Percentiles rank a stretch among this genome's conserved stretches.
Conservation (phyloP, 106 monocot species). For the Apostasia ramifera region DNA sequence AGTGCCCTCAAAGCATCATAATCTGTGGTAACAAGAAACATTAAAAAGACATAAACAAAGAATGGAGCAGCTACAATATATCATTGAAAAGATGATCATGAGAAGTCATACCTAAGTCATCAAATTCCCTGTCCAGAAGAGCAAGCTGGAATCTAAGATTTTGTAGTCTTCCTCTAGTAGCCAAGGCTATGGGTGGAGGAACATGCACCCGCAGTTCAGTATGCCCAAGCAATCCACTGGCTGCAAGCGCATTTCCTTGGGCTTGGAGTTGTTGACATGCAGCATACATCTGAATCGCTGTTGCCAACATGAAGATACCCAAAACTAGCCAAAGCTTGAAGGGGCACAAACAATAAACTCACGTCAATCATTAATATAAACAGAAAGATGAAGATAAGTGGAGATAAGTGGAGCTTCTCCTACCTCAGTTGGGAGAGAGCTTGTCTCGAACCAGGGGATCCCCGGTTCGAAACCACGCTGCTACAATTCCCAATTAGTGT, state of each 20-base stretch:
- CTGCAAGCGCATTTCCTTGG: slow-evolving; percentile 63
- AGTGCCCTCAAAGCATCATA: slow-evolving; percentile 93
- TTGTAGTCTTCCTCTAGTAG: slow-evolving; percentile 38
- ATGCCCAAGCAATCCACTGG: slow-evolving; percentile 70
- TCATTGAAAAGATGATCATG: not conserved
- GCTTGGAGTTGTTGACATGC: slow-evolving; percentile 95
- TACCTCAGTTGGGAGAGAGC: no score
- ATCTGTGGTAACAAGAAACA: slow-evolving; percentile 27
- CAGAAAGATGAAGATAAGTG: no score
- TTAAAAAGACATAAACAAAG: not conserved
- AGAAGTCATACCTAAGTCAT: slow-evolving; percentile 55
- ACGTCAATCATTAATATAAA: no score
- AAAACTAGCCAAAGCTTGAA: slow-evolving; percentile 48
- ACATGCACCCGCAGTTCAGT: slow-evolving; percentile 79
- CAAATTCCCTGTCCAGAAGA: slow-evolving; percentile 86
- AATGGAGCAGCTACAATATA: not conserved
- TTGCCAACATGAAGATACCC: slow-evolving; percentile 47
- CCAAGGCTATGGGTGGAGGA: slow-evolving; percentile 54
- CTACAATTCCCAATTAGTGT: no score
- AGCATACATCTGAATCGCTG: slow-evolving; percentile 51
- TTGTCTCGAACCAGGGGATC: no score
- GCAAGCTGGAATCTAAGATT: slow-evolving; percentile 86
- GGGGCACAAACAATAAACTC: not conserved
- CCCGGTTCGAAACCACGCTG: no score
- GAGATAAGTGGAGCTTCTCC: not conserved